phyloP scores from a whole-genome alignment of 257 asterid species.

The Fraxinus pennsylvanica region DNA sequence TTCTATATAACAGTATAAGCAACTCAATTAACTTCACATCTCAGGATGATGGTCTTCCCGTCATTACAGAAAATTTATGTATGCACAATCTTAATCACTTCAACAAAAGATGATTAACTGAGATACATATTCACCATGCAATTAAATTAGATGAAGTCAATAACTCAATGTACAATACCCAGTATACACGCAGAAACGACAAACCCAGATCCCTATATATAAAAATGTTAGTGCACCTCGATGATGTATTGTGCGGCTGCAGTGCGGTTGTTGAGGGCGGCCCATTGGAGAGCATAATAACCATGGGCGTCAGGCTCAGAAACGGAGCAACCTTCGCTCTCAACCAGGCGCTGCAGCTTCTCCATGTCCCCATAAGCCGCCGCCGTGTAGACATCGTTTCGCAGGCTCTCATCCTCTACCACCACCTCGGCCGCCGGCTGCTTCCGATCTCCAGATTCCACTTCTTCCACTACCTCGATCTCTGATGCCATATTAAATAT shows the following conservation, averaged over 20 bases:
- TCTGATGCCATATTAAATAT: slow-evolving; percentile 70
- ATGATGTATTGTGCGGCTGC: slow-evolving; percentile 90
- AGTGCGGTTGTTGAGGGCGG: slow-evolving; percentile 86
- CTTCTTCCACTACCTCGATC: slow-evolving; percentile 93
- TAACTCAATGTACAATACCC: too few relatives aligned
- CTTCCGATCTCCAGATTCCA: slow-evolving; percentile 55
- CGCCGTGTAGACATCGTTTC: slow-evolving; percentile 94
- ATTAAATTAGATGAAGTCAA: too few relatives aligned
- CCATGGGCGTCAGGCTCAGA: slow-evolving; percentile 94
- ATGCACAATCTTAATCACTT: not conserved
- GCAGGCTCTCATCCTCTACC: slow-evolving; percentile 75
- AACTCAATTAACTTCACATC: too few relatives aligned
- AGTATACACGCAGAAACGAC: too few relatives aligned
- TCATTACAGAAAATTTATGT: too few relatives aligned
- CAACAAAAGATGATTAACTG: not conserved
- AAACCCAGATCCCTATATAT: not conserved
- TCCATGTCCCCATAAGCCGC: slow-evolving; percentile 98
- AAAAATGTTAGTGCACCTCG: slow-evolving; percentile 47
- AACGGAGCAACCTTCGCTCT: slow-evolving; percentile 92
- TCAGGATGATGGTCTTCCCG: too few relatives aligned
- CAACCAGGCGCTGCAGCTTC: slow-evolving; percentile 91
- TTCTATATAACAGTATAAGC: not conserved
- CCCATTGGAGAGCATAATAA: slow-evolving; percentile 97
- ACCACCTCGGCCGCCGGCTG: slow-evolving; percentile 33
- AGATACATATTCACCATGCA: not conserved